Conservation (phyloP, 805 yeast species). For the Pichia occidentalis region DNA sequence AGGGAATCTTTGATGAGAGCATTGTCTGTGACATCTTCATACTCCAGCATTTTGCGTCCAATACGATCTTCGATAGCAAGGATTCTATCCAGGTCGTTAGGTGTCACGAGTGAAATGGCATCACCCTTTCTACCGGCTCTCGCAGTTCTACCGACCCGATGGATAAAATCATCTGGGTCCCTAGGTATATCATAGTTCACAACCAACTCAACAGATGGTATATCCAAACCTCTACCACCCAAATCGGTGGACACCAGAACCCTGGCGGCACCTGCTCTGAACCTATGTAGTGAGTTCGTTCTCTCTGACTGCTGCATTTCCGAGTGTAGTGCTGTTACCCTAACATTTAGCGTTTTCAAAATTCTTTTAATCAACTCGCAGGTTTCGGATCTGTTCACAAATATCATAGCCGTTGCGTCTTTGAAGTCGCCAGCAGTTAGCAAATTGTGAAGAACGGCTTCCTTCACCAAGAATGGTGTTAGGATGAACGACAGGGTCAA, state of each 20-base stretch:
- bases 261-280: constrained; percentile 90
- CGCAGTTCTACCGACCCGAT: constrained; percentile 93
- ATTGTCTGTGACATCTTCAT: constrained; percentile 66
- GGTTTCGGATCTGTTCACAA: constrained; percentile 84
- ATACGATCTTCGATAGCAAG: constrained; percentile 84
- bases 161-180: constrained; percentile 78
- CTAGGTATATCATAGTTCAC: constrained; percentile 76
- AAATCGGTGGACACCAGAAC: constrained; percentile 91
- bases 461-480: constrained; percentile 84
- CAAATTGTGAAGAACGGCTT: constrained; percentile 72
- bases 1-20: constrained; percentile 64
- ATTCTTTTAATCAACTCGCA: constrained; percentile 85
- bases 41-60: constrained; percentile 70
- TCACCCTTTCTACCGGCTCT: constrained; percentile 93
- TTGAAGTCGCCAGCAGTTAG: constrained; percentile 56
- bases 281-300: constrained; percentile 83
- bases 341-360: constrained; percentile 61
- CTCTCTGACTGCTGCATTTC: constrained; percentile 92
- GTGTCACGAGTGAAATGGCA: constrained; percentile 75
- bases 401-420: constrained; percentile 71
- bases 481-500: constrained; percentile 60
- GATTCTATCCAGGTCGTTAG: constrained; percentile 75
- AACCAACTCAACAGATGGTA: constrained; percentile 72
- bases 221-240: constrained; percentile 86
- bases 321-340: constrained; percentile 88